Base-by-base conservation (phyloP, 495 filamentous ascomycete genomes). In the Annulohypoxylon bovei region DNA sequence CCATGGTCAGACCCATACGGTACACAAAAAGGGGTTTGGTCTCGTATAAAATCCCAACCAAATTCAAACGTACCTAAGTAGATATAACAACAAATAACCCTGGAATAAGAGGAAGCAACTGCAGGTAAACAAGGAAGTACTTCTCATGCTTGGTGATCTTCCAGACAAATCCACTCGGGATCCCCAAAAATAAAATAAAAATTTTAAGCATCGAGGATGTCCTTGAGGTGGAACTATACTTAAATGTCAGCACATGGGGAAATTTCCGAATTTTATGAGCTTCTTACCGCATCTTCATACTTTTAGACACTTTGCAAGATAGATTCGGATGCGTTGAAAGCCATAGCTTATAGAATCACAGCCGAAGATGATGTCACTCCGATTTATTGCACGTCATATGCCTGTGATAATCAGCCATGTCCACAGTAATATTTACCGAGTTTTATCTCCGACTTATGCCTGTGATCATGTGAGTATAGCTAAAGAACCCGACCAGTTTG, bases 41-140 rank as follows among this genome's bases (percentile, higher is more conserved):
- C 42, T 61, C 16, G 56, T 60, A n/a, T 39, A 60, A 3, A 60
- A 60, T 5, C 40, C 47, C 23, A 33, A 60, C 18, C 56, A 60
- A 22, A 60, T 39, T 3, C 56, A n/a, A n/a, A n/a, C n/a, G n/a
- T n/a, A n/a, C n/a, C n/a, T n/a, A n/a, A n/a, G n/a, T n/a, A n/a
- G n/a, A n/a, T n/a, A n/a, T n/a, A n/a, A n/a, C n/a, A n/a, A n/a
- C n/a, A n/a, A n/a, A n/a, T n/a, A n/a, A n/a, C n/a, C n/a, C n/a
- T n/a, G n/a, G n/a, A n/a, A n/a, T n/a, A n/a, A n/a, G n/a, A n/a
- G n/a, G n/a, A n/a, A n/a, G n/a, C n/a, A n/a, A n/a, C n/a, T n/a
- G n/a, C n/a, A n/a, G n/a, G n/a, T n/a, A n/a, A n/a, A n/a, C n/a
- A n/a, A n/a, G 46, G 8, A 23, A 49, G 30, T 28, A 40, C 3